Percentiles rank a stretch among this genome's conserved stretches.
Conservation (phyloP, 768 basidiomycete species). For the Porpolomopsis calyptriformis region DNA sequence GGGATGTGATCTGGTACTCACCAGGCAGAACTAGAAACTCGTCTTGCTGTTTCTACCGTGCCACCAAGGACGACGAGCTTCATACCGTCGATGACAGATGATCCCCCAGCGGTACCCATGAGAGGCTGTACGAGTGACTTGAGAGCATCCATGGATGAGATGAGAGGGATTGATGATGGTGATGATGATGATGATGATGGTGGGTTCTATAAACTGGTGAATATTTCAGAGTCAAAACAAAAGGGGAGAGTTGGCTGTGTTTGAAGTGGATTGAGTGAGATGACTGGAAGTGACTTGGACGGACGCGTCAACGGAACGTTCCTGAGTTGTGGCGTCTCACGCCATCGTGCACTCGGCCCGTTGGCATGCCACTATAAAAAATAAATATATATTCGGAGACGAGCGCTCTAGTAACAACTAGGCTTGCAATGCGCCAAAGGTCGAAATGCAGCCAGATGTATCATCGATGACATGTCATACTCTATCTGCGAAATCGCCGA, state of each 20-base stretch:
- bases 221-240: neutral
- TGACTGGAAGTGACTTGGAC: neutral
- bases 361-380: no score
- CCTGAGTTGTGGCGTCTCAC: neutral
- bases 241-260: neutral
- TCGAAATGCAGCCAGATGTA: no score
- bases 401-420: no score
- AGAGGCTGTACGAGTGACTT: conserved; percentile 75
- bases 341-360: no score
- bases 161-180: neutral
- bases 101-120: conserved; percentile 62
- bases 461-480: no score
- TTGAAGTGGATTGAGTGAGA: no score
- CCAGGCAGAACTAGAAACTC: conserved; percentile 79
- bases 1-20: conserved; percentile 23
- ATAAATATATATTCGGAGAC: no score
- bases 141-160: conserved; percentile 57
- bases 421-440: no score
- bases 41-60: conserved; percentile 76
- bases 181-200: neutral
- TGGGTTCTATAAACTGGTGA: neutral
- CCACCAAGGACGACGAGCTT: conserved; percentile 85
- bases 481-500: no score
- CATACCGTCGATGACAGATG: conserved; percentile 78
- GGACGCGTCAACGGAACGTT: neutral